Conservation (phyloP, 305 asterid species). For the Ilex paraguariensis region DNA sequence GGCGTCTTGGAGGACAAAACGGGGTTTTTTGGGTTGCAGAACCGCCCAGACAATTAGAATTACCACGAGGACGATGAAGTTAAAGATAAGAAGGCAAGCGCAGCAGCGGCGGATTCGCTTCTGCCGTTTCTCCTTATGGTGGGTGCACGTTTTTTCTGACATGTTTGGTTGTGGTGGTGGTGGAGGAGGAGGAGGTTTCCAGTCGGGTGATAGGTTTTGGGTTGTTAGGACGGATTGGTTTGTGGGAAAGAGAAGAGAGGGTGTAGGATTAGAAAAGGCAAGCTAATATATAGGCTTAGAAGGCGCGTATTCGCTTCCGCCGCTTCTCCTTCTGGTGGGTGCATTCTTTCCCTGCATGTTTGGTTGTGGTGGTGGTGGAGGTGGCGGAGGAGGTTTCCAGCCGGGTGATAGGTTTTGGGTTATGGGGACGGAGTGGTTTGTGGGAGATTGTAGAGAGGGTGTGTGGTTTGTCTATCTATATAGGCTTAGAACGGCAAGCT, state of each 20-base stretch:
- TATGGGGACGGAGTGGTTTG: neutral
- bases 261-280: too few relatives aligned
- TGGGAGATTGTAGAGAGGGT: neutral
- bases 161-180: slow-evolving; percentile 16
- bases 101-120: slow-evolving; percentile 21
- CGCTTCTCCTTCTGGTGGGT: slow-evolving; percentile 41
- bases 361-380: neutral
- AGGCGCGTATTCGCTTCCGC: slow-evolving; percentile 24
- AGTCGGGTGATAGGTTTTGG: neutral
- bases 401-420: slow-evolving; percentile 1
- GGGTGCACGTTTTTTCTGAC: slow-evolving; percentile 52
- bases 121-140: slow-evolving; percentile 34
- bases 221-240: neutral
- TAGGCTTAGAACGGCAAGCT: neutral
- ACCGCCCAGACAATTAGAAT: slow-evolving; percentile 50
- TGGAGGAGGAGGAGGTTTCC: too few relatives aligned
- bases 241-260: neutral
- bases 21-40: slow-evolving; percentile 70
- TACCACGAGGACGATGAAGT: slow-evolving; percentile 34
- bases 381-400: too few relatives aligned
- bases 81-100: slow-evolving; percentile 21
- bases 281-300: too few relatives aligned
- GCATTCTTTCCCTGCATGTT: slow-evolving; percentile 65
- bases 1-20: slow-evolving; percentile 66
- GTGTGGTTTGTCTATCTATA: neutral